Percentiles rank a stretch among this genome's conserved stretches.
These are phyloP conservation scores for Ustulina deusta DNA, from an alignment of 2,329 filamentous ascomycete species.

Conservation along the genomic window DNA sequence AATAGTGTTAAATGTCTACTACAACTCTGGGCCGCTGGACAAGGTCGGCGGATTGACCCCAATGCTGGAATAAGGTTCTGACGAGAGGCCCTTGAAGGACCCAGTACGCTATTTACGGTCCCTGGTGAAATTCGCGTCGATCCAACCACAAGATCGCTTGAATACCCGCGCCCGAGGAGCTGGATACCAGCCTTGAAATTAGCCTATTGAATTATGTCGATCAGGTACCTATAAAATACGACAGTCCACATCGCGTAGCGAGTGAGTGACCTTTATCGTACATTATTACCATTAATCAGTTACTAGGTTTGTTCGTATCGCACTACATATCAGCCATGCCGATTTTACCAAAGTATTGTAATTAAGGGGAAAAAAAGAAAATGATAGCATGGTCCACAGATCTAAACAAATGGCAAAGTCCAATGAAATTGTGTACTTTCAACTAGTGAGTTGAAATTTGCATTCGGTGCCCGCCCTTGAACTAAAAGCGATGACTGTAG, in stretches of 20 bases:
- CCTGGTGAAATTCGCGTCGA: neutral
- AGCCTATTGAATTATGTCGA: neutral
- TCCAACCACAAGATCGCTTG: neutral
- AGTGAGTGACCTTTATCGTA: no score
- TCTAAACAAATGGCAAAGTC: neutral
- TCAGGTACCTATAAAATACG: neutral
- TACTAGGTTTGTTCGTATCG: no score
- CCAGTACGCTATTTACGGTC: slow-evolving; percentile 4
- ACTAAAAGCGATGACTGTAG: no score
- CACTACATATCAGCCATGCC: no score
- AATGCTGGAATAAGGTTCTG: slow-evolving; percentile 18
- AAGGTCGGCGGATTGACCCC: neutral
- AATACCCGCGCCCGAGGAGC: slow-evolving; percentile 2
- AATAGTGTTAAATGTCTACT: no score
- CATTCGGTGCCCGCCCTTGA: neutral
- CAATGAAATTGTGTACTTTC: neutral
- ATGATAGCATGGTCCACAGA: no score
- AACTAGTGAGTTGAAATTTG: neutral
- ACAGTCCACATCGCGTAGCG: no score
- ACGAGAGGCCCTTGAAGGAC: neutral
- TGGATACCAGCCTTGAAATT: neutral
- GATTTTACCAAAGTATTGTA: no score
- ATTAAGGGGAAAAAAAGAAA: no score
- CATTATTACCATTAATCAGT: no score
- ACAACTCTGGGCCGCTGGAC: no score